phyloP scores from a whole-genome alignment of 2,329 filamentous ascomycete genomes.

The Dactylonectria estremocensis region DNA sequence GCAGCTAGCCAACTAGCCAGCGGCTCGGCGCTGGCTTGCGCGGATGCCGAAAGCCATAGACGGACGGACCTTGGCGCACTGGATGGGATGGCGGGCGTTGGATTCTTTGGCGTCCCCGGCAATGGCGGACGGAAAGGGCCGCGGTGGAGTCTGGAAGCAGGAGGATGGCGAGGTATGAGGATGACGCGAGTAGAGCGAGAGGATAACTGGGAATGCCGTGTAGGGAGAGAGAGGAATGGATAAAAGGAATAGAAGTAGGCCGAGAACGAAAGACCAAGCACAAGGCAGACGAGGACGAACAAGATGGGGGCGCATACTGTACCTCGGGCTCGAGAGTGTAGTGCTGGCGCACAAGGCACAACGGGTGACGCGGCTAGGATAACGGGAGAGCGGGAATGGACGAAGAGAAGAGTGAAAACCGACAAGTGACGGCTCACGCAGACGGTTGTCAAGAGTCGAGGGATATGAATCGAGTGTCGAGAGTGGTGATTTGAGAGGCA shows the following conservation, averaged over 20 bases:
- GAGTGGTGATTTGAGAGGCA: neutral
- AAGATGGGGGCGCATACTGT: slow-evolving; percentile 24
- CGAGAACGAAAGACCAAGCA: neutral
- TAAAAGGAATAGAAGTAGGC: too few species aligned
- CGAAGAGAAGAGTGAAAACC: neutral
- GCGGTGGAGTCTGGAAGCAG: slow-evolving; percentile 30
- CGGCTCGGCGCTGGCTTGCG: slow-evolving; percentile 10
- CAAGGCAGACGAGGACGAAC: slow-evolving; percentile 15
- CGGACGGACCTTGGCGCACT: slow-evolving; percentile 22
- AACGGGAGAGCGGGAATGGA: slow-evolving; percentile 20
- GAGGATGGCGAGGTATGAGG: slow-evolving; percentile 20
- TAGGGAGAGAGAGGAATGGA: neutral
- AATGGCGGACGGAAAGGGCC: slow-evolving; percentile 31
- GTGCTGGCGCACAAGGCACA: slow-evolving; percentile 19
- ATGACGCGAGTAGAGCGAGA: slow-evolving; percentile 25
- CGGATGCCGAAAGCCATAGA: slow-evolving; percentile 8
- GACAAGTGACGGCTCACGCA: slow-evolving; percentile 24
- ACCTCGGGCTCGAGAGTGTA: slow-evolving; percentile 19
- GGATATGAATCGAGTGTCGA: neutral
- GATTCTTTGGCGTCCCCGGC: slow-evolving; percentile 26
- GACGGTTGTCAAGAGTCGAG: slow-evolving; percentile 2
- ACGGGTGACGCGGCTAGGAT: slow-evolving; percentile 23
- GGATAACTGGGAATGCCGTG: neutral
- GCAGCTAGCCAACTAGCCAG: neutral
- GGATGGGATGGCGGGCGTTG: slow-evolving; percentile 11